phyloP scores from a whole-genome alignment of 768 basidiomycete species.

The Omphalotus guepiniiformis region DNA sequence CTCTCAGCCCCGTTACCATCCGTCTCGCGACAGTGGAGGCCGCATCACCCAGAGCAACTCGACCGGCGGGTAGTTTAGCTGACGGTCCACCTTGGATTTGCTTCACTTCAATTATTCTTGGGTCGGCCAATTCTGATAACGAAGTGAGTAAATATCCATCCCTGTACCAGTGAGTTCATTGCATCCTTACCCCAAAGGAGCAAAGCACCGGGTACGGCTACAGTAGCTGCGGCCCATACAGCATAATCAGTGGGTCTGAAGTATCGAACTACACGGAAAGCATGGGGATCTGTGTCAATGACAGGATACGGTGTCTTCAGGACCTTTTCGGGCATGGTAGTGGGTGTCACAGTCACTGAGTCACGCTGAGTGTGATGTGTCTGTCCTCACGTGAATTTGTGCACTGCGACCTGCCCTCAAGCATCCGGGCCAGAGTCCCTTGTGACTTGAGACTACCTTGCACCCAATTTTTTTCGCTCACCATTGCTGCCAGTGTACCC shows the following conservation, averaged over 20 bases:
- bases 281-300: conserved; percentile 93
- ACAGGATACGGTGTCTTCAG: conserved; percentile 74
- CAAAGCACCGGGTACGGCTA: conserved; percentile 74
- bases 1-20: conserved; percentile 34
- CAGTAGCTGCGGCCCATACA: conserved; percentile 76
- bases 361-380: neutral
- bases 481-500: neutral
- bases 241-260: conserved; percentile 87
- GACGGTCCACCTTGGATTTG: neutral
- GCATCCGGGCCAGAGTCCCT: no score
- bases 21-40: conserved; percentile 9
- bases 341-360: conserved; percentile 6
- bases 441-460: neutral
- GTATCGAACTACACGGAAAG: conserved; percentile 81
- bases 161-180: conserved; percentile 1
- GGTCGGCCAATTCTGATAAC: conserved; percentile 47
- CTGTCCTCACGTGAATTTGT: neutral
- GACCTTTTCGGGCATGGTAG: conserved; percentile 46
- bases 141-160: conserved; percentile 6
- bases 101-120: conserved; percentile 22
- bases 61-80: neutral
- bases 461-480: neutral
- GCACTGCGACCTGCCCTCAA: no score
- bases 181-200: conserved; percentile 74
- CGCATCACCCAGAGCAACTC: conserved; percentile 1